Evolutionary conservation across 352 stramenopile genomes (phyloP), one percentile per base, ranked within the genome.

Genomic region (Pythium apleroticum): DNA sequence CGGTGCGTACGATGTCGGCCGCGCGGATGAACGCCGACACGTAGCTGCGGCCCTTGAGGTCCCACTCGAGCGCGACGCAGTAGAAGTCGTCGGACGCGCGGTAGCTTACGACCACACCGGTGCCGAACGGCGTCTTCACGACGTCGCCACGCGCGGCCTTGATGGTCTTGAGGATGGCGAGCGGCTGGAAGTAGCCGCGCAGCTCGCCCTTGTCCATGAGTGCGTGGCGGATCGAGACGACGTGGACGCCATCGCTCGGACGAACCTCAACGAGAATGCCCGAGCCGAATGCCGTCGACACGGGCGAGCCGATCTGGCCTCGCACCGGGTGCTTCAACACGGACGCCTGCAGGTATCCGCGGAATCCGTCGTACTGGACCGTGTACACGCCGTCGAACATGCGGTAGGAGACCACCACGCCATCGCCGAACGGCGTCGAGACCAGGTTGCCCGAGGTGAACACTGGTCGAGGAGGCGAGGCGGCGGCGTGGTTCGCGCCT

Each of bases 61-160:
- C 77, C 81, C 82, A 92, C 50, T 92, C 76, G 19, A 92, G 68
- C 3, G 82, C 83, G 33, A 95, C 75, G 46, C 76, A 77, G 57
- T 91, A 95, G 60, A 87, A 85, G 24, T 71, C 73, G 61, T 94
- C 82, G 17, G 73, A 41, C 0, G 66, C 66, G 4, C 84, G 83
- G 71, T 88, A 91, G 41, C 72, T 69, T 43, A 93, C 74, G 55
- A 95, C 83, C 20, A 91, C 73, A 27, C 86, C 86, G 19, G 73
- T 82, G 45, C 84, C 86, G 60, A 81, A 95, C 15, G 86, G 84
- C n/a, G 86, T 95, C 64, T 74, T 73, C 7, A 95, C 86, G 4
- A 92, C 63, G 54, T 95, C 86, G 10, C 86, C 86, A n/a, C 84
- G 78, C 19, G 78, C 84, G 5, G 86, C 86, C 31, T 82, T 84